Base-by-base conservation (phyloP, 495 filamentous ascomycete species). In the Friedmanniomyces simplex region DNA sequence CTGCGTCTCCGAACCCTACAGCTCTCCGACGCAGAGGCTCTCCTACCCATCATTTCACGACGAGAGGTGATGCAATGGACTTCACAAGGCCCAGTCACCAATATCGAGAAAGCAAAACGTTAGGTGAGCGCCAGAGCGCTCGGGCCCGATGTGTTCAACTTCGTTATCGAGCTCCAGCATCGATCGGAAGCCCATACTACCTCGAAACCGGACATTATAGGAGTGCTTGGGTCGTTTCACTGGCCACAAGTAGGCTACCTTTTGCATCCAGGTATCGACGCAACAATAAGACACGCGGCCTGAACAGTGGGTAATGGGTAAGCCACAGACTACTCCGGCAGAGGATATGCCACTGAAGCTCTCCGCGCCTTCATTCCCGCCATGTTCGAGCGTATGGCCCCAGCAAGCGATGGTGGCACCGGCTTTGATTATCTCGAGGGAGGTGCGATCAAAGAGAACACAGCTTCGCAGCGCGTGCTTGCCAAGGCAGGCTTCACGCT, bases 271-370 rank as follows among this genome's bases (percentile, higher is more conserved):
- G 59, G 63, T 56, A 49, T 39, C 47, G 10, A 42, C 21, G 21
- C 20, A 6, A 51, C n/a, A n/a, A n/a, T n/a, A 36, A 45, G 12
- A 13, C 21, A 8, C 39, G 13, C 25, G 28, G 10, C 10, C 28
- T 4, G 4, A 32, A 32, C 28, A 32, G 28, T 39, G 10, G 37
- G 28, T 46, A 28, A 51, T 32, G 28, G 22, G 10, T 48, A 32
- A 22, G n/a, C 22, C 21, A 22, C 42, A 60, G 60, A 57, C 24
- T 37, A 66, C 53, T 42, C 21, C 24, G 54, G 54, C 37, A 56
- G 58, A 37, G 63, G 63, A 37, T 66, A 60, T 25, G 63, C 63
- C 16, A 63, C 63, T 16, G 63, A 66, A 55, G 60, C 63, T 18
- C 32, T 66, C 20, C 41, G 32, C 11, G 63, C 56, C 24, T 39